Percentiles rank a stretch among this genome's conserved stretches.
phyloP scores from a whole-genome alignment of 2,329 filamentous ascomycete genomes.

The Fusarium sororula region DNA sequence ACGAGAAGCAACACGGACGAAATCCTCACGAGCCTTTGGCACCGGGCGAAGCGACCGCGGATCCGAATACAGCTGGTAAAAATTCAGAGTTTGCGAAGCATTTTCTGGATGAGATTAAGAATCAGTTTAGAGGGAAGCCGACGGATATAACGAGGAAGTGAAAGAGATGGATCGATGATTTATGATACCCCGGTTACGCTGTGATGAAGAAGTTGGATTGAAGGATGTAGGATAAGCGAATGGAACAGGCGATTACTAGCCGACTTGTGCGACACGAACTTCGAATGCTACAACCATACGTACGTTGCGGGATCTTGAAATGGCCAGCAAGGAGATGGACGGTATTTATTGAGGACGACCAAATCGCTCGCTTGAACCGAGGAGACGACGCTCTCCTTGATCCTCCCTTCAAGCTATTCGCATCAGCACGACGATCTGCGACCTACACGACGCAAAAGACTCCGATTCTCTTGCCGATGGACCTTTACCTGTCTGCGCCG shows the following conservation, averaged over 20 bases:
- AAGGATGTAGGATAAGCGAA: not conserved
- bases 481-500: not conserved
- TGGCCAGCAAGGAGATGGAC: not conserved
- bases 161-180: not conserved
- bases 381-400: not conserved
- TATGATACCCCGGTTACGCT: constrained; percentile 7
- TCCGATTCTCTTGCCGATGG: not conserved
- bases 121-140: constrained; percentile 58
- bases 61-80: constrained; percentile 44
- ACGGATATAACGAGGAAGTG: constrained; percentile 48
- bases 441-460: not conserved
- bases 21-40: constrained; percentile 61
- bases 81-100: constrained; percentile 53
- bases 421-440: not conserved
- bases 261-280: not conserved
- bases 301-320: fast-evolving
- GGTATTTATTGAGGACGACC: not conserved
- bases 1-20: constrained; percentile 60
- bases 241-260: too few species aligned
- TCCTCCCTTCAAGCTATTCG: not conserved
- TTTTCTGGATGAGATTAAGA: constrained; percentile 61
- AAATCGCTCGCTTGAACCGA: too few species aligned
- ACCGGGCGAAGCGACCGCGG: constrained; percentile 61
- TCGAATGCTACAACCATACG: not conserved
- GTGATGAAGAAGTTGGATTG: not conserved